Evolutionary conservation across 23 red algal species (phyloP), one percentile per base, ranked within the genome.

Genomic region (Chondrus crispus): DNA sequence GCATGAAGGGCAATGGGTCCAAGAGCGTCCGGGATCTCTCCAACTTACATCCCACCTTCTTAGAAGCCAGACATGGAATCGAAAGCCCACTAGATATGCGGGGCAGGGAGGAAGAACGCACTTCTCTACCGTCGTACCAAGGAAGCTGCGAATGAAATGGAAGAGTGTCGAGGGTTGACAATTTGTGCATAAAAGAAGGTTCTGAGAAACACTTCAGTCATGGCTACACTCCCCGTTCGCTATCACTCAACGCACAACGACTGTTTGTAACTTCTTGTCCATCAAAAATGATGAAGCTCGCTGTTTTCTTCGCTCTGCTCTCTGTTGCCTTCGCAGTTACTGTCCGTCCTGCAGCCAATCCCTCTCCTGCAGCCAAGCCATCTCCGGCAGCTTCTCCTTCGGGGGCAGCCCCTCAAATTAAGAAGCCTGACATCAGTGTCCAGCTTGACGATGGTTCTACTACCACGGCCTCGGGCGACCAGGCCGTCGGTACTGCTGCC

Each of bases 141-240:
- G n/a, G n/a, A n/a, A n/a, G n/a, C n/a, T n/a, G n/a, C n/a, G n/a
- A n/a, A n/a, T n/a, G n/a, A n/a, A n/a, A n/a, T n/a, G n/a, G n/a
- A n/a, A n/a, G n/a, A 28, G 30, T 99, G 38, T 95, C 95, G 51
- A 96, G 91, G 26, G 70, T 87, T 51, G 95, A 95, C 0, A n/a
- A n/a, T n/a, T n/a, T n/a, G n/a, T n/a, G n/a, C n/a, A n/a, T n/a
- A n/a, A n/a, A n/a, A n/a, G n/a, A n/a, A n/a, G n/a, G n/a, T n/a
- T n/a, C n/a, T n/a, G n/a, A n/a, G n/a, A n/a, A n/a, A n/a, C n/a
- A n/a, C n/a, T n/a, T n/a, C n/a, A n/a, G n/a, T n/a, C n/a, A n/a
- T n/a, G n/a, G n/a, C n/a, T n/a, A n/a, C n/a, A n/a, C n/a, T n/a
- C n/a, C n/a, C n/a, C n/a, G n/a, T n/a, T n/a, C n/a, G n/a, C n/a